Evolutionary conservation across 2,329 filamentous ascomycete genomes (phyloP), one percentile per base, ranked within the genome.

Genomic region (Aspergillus sp.): DNA sequence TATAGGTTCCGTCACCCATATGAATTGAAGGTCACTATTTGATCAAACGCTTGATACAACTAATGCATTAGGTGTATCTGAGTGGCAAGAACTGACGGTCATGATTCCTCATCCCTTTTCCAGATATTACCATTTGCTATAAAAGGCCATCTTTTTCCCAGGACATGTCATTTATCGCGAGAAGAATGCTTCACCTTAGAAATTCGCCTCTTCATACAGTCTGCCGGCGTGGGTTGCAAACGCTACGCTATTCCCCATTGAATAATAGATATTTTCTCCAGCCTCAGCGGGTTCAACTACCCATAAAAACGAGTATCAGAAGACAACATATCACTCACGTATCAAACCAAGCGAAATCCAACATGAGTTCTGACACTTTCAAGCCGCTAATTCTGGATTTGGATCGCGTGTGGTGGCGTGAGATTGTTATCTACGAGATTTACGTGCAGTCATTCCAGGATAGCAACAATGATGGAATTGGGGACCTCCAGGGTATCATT

Each of bases 381-480:
- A 45, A 46, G 19, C 49, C 49, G 19, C 32, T 44, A n/a, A 29
- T 51, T 19, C 34, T 51, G 40, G 49, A 51, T 37, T 40, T 51
- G 32, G 44, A 49, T 37, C 46, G 49, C 27, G 43, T 59, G 11
- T 82, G 78, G 78, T 82, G 79, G 79, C 81, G 81, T 52, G 77
- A 82, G 58, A 73, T 71, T 40, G 70, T 75, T 7, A 76, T 82
- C 19, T 83, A 83, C 57, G 78, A 83, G 50, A 74, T 83, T 48
- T 83, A 82, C 57, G 77, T 78, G 2, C 74, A 79, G n/a, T 79
- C 75, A 27, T 82, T 82, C 66, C 73, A 78, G 49, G 78, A 81
- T 58, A 75, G 74, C 34, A 79, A 75, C 13, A 75, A 74, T 33
- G 73, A 77, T 44, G 78, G 78, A 5, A 62, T 74, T 37, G 78